Evolutionary conservation across 2,329 filamentous ascomycete genomes (phyloP).

Genomic region (Trichoderma harzianum): DNA sequence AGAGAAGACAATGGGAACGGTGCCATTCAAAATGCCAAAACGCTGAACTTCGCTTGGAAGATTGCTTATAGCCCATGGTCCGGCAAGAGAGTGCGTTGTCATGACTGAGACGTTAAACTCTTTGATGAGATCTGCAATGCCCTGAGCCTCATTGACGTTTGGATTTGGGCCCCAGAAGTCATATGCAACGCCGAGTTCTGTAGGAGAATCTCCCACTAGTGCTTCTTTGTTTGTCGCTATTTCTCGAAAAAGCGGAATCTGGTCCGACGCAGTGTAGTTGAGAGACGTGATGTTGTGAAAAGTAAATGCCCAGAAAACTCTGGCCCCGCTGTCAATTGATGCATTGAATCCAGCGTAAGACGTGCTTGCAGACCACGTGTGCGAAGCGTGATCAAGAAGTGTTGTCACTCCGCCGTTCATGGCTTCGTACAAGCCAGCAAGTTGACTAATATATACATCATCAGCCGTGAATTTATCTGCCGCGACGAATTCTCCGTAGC

Average conservation of each 20-base stretch:
- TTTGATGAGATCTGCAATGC: constrained; percentile 34
- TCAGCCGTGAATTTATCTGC: constrained; percentile 35
- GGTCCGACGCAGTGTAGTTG: constrained; percentile 34
- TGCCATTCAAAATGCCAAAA: neutral
- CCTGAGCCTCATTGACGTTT: constrained; percentile 26
- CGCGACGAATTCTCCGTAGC: constrained; percentile 36
- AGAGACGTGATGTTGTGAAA: constrained; percentile 21
- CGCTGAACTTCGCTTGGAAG: constrained; percentile 35
- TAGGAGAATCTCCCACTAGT: constrained; percentile 28
- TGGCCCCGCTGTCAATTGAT: constrained; percentile 45
- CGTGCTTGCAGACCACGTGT: constrained; percentile 43
- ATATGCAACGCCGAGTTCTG: constrained; percentile 41
- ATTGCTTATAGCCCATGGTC: constrained; percentile 38
- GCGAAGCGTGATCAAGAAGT: constrained; percentile 50
- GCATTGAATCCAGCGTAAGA: constrained; percentile 45
- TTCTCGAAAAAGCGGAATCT: constrained; percentile 38
- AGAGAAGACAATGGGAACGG: constrained; percentile 44
- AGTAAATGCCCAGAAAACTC: constrained; percentile 45
- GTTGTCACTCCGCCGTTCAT: constrained; percentile 54
- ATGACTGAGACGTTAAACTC: constrained; percentile 42
- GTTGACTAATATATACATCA: constrained; percentile 46
- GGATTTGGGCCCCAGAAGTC: constrained; percentile 35
- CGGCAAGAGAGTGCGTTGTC: constrained; percentile 44
- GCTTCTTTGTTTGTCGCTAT: constrained; percentile 30
- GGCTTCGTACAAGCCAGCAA: constrained; percentile 47